Percentiles rank a stretch among this genome's conserved stretches.
phyloP scores from a whole-genome alignment of 2,329 filamentous ascomycete species.

The Dactylonectria macrodidyma region DNA sequence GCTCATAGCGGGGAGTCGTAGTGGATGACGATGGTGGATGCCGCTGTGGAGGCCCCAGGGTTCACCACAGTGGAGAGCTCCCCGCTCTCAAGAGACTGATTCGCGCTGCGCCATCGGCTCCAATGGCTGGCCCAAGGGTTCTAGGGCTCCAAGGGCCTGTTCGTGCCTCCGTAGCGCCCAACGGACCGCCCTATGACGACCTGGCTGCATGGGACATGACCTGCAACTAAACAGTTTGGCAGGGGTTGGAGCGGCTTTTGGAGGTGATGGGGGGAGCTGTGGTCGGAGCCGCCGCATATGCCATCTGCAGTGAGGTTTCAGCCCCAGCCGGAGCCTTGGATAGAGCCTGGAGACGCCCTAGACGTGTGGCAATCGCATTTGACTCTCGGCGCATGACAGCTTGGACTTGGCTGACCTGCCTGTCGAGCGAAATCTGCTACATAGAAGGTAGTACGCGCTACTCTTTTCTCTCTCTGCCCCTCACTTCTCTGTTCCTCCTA shows the following conservation, averaged over 20 bases:
- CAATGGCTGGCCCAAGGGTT: background rate
- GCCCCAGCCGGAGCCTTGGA: constrained; percentile 35
- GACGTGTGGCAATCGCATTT: constrained; percentile 6
- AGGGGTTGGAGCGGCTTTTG: constrained; percentile 6
- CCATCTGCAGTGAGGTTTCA: constrained; percentile 46
- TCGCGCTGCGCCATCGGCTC: constrained; percentile 18
- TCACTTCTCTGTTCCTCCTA: background rate
- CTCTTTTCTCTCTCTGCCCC: background rate
- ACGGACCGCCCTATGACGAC: constrained; percentile 25
- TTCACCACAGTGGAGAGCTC: constrained; percentile 11
- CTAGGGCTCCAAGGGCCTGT: constrained; percentile 6
- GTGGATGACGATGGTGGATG: background rate
- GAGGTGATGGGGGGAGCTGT: constrained; percentile 18
- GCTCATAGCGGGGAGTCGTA: constrained; percentile 22
- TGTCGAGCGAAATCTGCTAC: background rate
- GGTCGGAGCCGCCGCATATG: constrained; percentile 19
- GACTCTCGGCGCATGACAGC: constrained; percentile 19
- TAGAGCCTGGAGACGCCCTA: constrained; percentile 21
- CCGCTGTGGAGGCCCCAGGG: background rate
- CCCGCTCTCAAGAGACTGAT: constrained; percentile 15
- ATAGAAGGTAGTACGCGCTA: background rate
- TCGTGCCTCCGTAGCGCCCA: constrained; percentile 9
- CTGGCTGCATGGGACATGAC: constrained; percentile 13
- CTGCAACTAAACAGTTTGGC: constrained; percentile 7
- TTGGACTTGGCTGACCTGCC: background rate